Base-by-base conservation (phyloP, 164 flowering plant genomes). In the Nymphaea colorata region DNA sequence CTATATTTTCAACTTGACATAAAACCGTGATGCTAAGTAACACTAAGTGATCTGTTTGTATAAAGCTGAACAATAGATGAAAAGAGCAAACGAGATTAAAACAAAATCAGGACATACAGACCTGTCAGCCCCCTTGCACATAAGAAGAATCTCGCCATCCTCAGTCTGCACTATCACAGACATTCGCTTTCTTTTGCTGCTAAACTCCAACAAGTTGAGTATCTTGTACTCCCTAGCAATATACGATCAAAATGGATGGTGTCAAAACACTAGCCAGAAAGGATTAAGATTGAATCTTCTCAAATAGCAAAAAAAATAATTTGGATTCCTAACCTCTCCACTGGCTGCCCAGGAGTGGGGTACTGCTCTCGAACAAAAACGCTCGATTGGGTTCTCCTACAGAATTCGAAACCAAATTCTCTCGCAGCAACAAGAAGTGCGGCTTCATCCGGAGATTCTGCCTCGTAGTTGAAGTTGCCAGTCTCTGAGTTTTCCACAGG, bases 41-140 rank as follows among this genome's bases (percentile, higher is more conserved):
- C 0, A 25, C 36, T 25, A 25, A 25, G 36, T 25, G 36, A 25
- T 25, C 36, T 25, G 36, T 25, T 25, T 25, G 36, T 25, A 25
- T 25, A 25, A 25, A 25, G 36, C 36, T 25, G 36, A 25, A 25
- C 36, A 25, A 25, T 25, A 25, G 36, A 25, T 25, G 36, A 25
- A 25, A 25, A 25, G 36, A 25, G 36, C 36, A 25, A 25, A 25
- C 36, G 36, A 25, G 36, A 25, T 25, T 25, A 25, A 25, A 25
- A 25, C 36, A 25, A 25, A 47, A 47, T 12, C 55, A 2, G 6
- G n/a, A 4, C 3, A 72, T 59, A 66, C 83, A 75, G 59, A 93
- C 98, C 95, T 93, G 83, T 93, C 98, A 66, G 98, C 98, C 61
- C 98, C 98, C 84, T 93, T 93, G 80, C 95, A 90, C 42, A 93